Percentiles rank a stretch among this genome's conserved stretches.
phyloP scores from a whole-genome alignment of 805 yeast genomes.

The Tetrapisispora phaffii region DNA sequence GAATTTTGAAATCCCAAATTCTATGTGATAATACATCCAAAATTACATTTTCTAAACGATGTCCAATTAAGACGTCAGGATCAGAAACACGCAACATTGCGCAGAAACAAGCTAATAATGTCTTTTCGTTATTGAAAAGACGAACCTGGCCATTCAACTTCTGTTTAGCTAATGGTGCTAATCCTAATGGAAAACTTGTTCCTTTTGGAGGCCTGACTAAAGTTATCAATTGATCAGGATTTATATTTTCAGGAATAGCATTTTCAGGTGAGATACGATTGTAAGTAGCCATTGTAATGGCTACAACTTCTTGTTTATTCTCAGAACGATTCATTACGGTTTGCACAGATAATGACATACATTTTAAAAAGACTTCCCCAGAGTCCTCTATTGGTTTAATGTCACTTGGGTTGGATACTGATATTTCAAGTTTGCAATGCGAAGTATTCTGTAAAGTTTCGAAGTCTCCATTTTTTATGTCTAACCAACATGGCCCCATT shows the following conservation, averaged over 20 bases:
- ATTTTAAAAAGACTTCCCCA: constrained; percentile 57
- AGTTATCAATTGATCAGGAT: constrained; percentile 57
- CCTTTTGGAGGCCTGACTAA: constrained; percentile 69
- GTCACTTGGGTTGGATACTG: constrained; percentile 39
- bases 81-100: constrained; percentile 67
- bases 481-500: constrained; percentile 98
- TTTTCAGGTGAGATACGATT: constrained; percentile 64
- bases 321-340: constrained; percentile 66
- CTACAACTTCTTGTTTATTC: constrained; percentile 78
- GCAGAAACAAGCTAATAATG: constrained; percentile 62
- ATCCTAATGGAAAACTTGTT: constrained; percentile 65
- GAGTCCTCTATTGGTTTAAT: constrained; percentile 40
- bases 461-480: constrained; percentile 56
- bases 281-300: constrained; percentile 69
- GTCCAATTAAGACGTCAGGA: constrained; percentile 89
- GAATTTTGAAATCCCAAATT: constrained; percentile 61
- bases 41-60: constrained; percentile 67
- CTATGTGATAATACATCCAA: constrained; percentile 75
- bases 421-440: constrained; percentile 71
- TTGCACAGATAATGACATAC: constrained; percentile 68
- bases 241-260: constrained; percentile 50
- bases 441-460: constrained; percentile 50
- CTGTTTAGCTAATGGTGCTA: constrained; percentile 50
- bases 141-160: constrained; percentile 38
- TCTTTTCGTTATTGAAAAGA: constrained; percentile 61